Evolutionary conservation across 768 basidiomycete genomes (phyloP).

Genomic region (Tulasnella calospora): DNA sequence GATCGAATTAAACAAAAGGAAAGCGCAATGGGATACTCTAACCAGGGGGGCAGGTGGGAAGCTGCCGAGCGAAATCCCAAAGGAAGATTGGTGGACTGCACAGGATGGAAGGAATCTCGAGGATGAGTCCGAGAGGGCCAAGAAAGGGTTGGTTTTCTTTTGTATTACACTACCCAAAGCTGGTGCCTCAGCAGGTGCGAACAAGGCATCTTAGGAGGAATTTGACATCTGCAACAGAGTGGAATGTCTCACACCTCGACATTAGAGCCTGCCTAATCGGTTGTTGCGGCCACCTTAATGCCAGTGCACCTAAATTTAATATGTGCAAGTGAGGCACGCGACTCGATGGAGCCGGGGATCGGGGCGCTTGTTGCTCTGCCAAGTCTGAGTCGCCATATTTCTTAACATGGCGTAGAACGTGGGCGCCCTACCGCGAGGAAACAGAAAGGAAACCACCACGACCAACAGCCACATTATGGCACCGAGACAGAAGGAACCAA

Average conservation of each 20-base stretch:
- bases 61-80: slow-evolving; percentile 44
- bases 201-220: neutral
- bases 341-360: neutral
- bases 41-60: slow-evolving; percentile 46
- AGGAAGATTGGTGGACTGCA: slow-evolving; percentile 65
- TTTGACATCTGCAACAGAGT: neutral
- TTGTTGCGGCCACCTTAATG: neutral
- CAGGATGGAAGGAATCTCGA: slow-evolving; percentile 75
- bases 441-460: neutral
- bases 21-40: slow-evolving; percentile 59
- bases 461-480: neutral
- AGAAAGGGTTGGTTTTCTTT: slow-evolving; percentile 79
- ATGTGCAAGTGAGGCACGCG: neutral
- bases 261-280: neutral
- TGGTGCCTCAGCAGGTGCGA: neutral
- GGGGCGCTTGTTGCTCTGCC: neutral
- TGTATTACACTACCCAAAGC: slow-evolving; percentile 37
- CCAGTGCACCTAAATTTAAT: neutral
- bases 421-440: neutral
- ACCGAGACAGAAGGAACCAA: slow-evolving; percentile 5
- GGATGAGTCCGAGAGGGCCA: slow-evolving; percentile 70
- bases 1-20: slow-evolving; percentile 64
- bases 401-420: neutral
- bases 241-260: neutral
- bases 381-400: neutral